Conservation (phyloP, 306 rosid genomes). For the Arachis hypogaea region DNA sequence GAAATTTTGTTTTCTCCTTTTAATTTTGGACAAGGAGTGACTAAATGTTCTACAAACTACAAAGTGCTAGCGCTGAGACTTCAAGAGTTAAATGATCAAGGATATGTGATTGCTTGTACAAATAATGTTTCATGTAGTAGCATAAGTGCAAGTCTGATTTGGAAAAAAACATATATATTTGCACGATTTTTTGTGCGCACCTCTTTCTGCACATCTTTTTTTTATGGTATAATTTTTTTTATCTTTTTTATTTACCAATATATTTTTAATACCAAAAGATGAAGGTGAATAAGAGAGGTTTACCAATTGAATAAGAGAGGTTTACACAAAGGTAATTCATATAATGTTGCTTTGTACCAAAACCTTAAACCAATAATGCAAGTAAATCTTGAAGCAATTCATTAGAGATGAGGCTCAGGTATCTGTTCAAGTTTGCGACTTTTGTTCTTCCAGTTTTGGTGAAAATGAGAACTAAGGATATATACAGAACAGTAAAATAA, state of each 20-base stretch:
- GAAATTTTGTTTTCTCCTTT: background rate
- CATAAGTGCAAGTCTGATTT: background rate
- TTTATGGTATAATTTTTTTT: too few species aligned
- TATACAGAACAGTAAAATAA: conserved; percentile 33
- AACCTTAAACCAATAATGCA: conserved; percentile 20
- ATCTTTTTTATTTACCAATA: too few species aligned
- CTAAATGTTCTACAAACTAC: conserved; percentile 38
- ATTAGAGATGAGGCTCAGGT: background rate
- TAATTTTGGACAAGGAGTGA: conserved; percentile 9
- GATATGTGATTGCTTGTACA: conserved; percentile 6
- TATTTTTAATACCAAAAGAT: too few species aligned
- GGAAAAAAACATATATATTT: too few species aligned
- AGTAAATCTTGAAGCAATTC: conserved; percentile 6
- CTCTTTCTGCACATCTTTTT: too few species aligned
- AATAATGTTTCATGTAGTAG: conserved; percentile 22
- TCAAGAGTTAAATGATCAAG: conserved; percentile 26
- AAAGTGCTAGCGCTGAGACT: conserved; percentile 4
- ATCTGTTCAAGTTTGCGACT: conserved; percentile 19
- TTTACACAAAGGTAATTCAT: too few species aligned
- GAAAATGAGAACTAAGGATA: conserved; percentile 6
- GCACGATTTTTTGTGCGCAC: too few species aligned
- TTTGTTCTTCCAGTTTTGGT: conserved; percentile 13
- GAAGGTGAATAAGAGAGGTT: too few species aligned
- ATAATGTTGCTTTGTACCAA: background rate
- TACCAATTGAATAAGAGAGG: too few species aligned